Percentiles rank a stretch among this genome's conserved stretches.
Conservation (phyloP, 345 rosid species). For the Punica granatum region DNA sequence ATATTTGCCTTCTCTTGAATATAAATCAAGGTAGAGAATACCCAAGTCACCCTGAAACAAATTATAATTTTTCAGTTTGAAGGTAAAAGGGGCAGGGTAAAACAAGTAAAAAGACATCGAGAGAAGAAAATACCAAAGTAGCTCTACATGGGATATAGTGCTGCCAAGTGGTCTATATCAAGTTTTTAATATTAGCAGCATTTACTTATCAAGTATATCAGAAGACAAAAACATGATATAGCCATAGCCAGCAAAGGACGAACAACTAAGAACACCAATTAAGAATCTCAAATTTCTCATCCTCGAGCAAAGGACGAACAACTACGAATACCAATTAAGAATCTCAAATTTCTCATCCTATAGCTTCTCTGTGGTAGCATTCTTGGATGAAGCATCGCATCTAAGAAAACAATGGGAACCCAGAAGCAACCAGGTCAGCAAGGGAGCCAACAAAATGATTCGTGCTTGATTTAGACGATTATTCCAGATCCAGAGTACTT, state of each 20-base stretch:
- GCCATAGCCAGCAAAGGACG: no score
- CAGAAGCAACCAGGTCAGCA: neutral
- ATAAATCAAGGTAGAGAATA: constrained; percentile 80
- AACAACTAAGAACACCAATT: no score
- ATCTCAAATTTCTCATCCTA: neutral
- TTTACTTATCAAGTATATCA: no score
- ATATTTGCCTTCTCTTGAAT: constrained; percentile 76
- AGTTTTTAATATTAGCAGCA: no score
- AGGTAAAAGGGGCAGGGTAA: constrained; percentile 9
- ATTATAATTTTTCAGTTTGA: constrained; percentile 12
- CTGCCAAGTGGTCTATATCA: no score
- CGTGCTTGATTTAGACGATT: neutral
- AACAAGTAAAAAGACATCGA: neutral
- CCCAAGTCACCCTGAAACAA: constrained; percentile 86
- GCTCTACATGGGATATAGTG: no score
- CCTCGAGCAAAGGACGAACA: no score
- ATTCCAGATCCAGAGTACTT: neutral
- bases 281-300: no score
- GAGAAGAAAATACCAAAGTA: no score
- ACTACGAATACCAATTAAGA: no score
- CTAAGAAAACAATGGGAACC: neutral
- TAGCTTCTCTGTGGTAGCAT: no score
- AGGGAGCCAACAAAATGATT: neutral
- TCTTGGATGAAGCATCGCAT: neutral
- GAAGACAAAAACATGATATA: no score